These are phyloP conservation scores for Suillus brevipes DNA, from an alignment of 768 basidiomycete genomes.

Conservation along the genomic window DNA sequence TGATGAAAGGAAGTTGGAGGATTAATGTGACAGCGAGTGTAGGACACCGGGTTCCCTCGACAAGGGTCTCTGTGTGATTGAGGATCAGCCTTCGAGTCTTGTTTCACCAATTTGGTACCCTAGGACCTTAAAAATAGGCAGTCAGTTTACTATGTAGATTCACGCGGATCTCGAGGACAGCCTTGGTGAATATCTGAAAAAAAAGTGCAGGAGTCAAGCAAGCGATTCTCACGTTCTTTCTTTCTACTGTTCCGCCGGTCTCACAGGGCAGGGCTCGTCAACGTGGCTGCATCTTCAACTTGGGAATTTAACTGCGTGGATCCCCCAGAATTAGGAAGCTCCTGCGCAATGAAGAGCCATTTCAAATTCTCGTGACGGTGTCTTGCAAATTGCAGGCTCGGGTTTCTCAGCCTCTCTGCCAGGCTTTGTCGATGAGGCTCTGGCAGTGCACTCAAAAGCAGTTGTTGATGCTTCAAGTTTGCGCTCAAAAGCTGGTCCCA, in stretches of 20 bases:
- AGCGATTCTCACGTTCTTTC: conserved; percentile 7
- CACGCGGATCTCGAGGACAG: conserved; percentile 4
- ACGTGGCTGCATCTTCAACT: conserved; percentile 16
- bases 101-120: neutral
- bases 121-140: neutral
- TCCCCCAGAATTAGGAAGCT: conserved; percentile 12
- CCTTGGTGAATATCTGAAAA: neutral
- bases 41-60: neutral
- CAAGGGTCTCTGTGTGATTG: neutral
- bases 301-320: conserved; percentile 28
- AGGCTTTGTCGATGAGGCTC: neutral
- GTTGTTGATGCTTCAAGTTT: too few species aligned
- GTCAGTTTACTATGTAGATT: neutral
- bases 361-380: neutral
- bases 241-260: conserved; percentile 23
- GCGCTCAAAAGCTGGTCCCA: too few species aligned
- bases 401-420: neutral
- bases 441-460: too few species aligned
- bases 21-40: neutral
- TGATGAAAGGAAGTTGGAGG: neutral
- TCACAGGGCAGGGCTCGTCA: conserved; percentile 22
- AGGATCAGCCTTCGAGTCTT: neutral
- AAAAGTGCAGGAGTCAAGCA: neutral
- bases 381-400: conserved; percentile 1
- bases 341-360: neutral